phyloP scores from a whole-genome alignment of 1,139 yeast genomes.

The Blastobotrys indianensis region DNA sequence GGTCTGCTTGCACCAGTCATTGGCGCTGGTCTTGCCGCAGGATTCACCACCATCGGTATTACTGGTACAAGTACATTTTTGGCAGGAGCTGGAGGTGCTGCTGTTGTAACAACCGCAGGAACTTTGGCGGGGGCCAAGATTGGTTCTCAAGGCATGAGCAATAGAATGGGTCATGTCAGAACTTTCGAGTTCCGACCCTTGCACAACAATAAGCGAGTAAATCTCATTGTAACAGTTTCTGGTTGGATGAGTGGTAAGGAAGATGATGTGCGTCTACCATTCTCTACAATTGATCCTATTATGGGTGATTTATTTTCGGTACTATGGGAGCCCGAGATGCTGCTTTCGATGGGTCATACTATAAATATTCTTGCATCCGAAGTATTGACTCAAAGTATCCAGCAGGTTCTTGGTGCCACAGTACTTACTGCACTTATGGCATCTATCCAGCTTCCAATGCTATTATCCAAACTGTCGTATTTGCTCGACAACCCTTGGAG shows the following conservation, averaged over 20 bases:
- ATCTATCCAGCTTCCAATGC: conserved; percentile 92
- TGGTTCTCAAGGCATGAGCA: conserved; percentile 78
- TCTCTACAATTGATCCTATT: conserved; percentile 92
- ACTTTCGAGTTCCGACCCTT: conserved; percentile 92
- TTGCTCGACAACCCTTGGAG: conserved; percentile 96
- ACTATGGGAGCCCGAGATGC: conserved; percentile 98
- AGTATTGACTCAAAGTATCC: conserved; percentile 85
- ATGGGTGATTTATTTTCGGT: conserved; percentile 94
- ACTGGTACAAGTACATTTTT: conserved; percentile 86
- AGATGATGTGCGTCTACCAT: conserved; percentile 95
- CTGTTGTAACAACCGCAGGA: conserved; percentile 88
- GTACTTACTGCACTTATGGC: conserved; percentile 89
- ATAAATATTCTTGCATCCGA: conserved; percentile 90
- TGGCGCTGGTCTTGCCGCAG: conserved; percentile 98
- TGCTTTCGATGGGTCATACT: conserved; percentile 93
- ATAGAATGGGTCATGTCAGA: conserved; percentile 84
- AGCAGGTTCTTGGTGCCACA: conserved; percentile 91
- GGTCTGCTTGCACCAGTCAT: conserved; percentile 96
- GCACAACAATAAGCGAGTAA: conserved; percentile 85
- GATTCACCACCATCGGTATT: conserved; percentile 89
- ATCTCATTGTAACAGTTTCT: conserved; percentile 81
- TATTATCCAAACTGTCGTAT: conserved; percentile 81
- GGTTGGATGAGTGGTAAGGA: conserved; percentile 97
- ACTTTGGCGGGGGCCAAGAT: conserved; percentile 86
- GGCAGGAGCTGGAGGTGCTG: conserved; percentile 97